Evolutionary conservation across 345 rosid genomes (phyloP).

Genomic region (Lepidium africanum): DNA sequence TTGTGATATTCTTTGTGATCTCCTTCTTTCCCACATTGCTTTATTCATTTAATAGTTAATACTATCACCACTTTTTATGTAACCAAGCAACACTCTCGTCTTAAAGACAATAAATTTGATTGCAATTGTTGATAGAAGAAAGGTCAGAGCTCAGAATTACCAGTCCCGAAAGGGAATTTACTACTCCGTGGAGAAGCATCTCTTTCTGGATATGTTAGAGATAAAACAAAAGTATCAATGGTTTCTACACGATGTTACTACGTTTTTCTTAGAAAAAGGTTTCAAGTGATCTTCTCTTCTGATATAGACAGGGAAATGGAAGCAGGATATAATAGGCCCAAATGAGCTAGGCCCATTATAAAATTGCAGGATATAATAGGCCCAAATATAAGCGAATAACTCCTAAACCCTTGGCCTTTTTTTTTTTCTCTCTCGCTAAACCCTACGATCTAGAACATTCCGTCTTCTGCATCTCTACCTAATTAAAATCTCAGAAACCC

Average conservation of each 20-base stretch:
- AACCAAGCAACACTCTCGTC: background rate
- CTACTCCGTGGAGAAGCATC: background rate
- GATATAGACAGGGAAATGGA: background rate
- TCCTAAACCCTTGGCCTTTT: slow-evolving; percentile 11
- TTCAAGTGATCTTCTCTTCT: background rate
- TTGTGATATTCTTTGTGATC: background rate
- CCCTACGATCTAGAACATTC: slow-evolving; percentile 25
- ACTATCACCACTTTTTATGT: slow-evolving; percentile 39
- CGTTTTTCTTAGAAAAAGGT: background rate
- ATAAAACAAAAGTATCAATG: background rate
- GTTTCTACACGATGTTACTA: too few species aligned
- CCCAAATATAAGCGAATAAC: background rate
- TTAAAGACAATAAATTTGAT: background rate
- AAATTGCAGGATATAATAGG: background rate
- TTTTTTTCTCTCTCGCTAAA: background rate
- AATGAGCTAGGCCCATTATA: background rate
- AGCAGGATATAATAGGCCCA: background rate
- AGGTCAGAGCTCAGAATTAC: background rate
- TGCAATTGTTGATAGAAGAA: background rate
- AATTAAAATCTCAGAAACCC: slow-evolving; percentile 5
- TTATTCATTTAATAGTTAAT: slow-evolving; percentile 47
- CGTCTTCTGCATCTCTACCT: background rate
- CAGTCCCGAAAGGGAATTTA: background rate
- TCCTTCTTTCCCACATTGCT: slow-evolving; percentile 40
- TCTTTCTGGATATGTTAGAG: background rate